Conservation (phyloP, 306 rosid species). For the Delonix regia region DNA sequence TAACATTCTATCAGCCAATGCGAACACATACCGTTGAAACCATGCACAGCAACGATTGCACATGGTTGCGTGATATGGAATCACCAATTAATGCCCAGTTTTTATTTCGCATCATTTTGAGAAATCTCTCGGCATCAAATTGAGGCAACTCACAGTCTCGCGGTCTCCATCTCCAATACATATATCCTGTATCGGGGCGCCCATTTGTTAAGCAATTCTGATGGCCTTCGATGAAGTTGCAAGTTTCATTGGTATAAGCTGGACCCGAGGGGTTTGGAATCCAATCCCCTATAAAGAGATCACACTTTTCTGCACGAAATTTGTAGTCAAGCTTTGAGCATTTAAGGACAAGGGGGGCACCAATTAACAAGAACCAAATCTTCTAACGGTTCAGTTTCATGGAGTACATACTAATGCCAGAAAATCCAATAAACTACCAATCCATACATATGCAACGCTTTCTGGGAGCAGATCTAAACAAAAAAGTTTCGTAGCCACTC, state of each 20-base stretch:
- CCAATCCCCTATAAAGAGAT: slow-evolving; percentile 86
- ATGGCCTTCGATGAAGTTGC: slow-evolving; percentile 80
- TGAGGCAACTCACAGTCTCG: slow-evolving; percentile 67
- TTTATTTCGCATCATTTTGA: slow-evolving; percentile 73
- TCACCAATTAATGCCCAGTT: slow-evolving; percentile 91
- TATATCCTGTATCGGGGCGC: slow-evolving; percentile 71
- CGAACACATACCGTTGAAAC: slow-evolving; percentile 72
- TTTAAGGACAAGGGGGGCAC: not conserved
- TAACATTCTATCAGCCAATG: slow-evolving; percentile 22
- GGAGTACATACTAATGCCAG: not conserved
- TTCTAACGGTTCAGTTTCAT: not conserved
- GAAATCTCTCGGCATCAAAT: slow-evolving; percentile 70
- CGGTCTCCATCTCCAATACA: slow-evolving; percentile 91
- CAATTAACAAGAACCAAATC: slow-evolving; percentile 7
- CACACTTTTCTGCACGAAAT: slow-evolving; percentile 63
- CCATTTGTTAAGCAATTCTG: slow-evolving; percentile 91
- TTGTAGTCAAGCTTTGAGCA: not conserved
- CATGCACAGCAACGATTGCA: slow-evolving; percentile 85
- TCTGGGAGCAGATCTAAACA: slow-evolving; percentile 31
- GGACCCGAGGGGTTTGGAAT: slow-evolving; percentile 70
- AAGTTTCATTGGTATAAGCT: slow-evolving; percentile 67
- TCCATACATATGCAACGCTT: not conserved
- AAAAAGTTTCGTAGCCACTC: not conserved
- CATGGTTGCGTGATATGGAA: slow-evolving; percentile 94
- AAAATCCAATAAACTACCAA: slow-evolving; percentile 6